Evolutionary conservation across 768 basidiomycete genomes (phyloP), one percentile per base, ranked within the genome.

Genomic region (Exidia glandulosa): DNA sequence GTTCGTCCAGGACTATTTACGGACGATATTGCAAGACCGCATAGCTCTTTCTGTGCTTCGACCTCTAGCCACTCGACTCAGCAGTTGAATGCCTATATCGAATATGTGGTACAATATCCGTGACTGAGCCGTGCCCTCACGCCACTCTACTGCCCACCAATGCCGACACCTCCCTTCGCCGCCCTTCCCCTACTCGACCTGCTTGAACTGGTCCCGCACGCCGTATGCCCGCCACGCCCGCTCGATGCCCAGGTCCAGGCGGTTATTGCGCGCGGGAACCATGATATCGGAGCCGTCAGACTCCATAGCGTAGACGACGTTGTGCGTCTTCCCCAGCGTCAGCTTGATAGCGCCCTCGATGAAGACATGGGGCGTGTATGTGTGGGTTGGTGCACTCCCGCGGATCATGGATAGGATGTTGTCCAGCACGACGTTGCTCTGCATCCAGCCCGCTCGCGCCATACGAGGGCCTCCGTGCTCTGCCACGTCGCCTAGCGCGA

Each of bases 401-500:
- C 3, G n/a, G 13, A 84, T 73, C 14, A 84, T 77, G 55, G 65
- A 68, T 5, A 82, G 52, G 31, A 85, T 71, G 60, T 85, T 86
- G n/a, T 74, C 65, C 31, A 80, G 82, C 0, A 83, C 83, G 12
- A 83, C 69, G 57, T 78, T 68, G 67, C 61, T 77, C 75, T 78
- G 76, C 33, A 50, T 10, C 10, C 41, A 5, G 41, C 59, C 65
- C 3, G 64, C 61, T n/a, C 62, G 25, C 1, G 48, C 85, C 13
- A 84, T 83, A 27, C 80, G 76, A 27, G 81, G 77, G 0, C 83
- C 85, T 5, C 83, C 83, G 60, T 82, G 82, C 66, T 85, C 82
- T 1, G 83, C 84, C 0, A 78, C 76, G 58, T 86, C 85, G 7
- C 85, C 85, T 5, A 85, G 69, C 9, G 78, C 83, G 64, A 85